Evolutionary conservation across 495 filamentous ascomycete species (phyloP), one percentile per base, ranked within the genome.

Genomic region (Daldinia caldariorum): DNA sequence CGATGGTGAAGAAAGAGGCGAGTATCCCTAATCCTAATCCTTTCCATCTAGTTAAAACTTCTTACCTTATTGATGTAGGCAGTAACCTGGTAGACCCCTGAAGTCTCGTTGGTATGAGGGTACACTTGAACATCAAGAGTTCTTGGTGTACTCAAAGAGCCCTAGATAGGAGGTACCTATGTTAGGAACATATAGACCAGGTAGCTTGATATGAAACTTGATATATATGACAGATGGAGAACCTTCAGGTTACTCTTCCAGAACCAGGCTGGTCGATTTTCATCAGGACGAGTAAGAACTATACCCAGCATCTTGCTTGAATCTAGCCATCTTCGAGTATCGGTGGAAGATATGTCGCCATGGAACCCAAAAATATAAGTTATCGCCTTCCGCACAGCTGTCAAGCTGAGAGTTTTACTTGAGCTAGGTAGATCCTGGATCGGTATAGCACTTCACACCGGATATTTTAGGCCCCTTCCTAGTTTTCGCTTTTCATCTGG

Each of bases 1-100:
- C 34, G 54, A 22, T 29, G 54, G 20, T 14, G 35, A 41, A 13
- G 22, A 57, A 20, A 18, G 26, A 57, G n/a, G 18, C 29, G 29
- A 18, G 12, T 14, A 57, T 38, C 47, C 50, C 26, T 18, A 39
- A 18, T 13, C 16, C 20, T 18, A 31, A 54, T 41, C 6, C 47
- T 31, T 62, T 20, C 58, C 31, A n/a, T 18, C 31, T 20, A 50
- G 43, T 20, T 61, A 10, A 32, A 38, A 50, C 50, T 35, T 10
- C 4, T n/a, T 43, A 38, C 7, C 32, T 6, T 37, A 49, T 43
- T 37, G 29, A 7, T 61, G 3, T 14, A 3, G 26, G 26, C 3
- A 26, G 26, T 26, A 26, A 35, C 34, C 6, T 35, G 34, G 34
- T 35, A 39, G 14, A 35, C 43, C 16, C 47, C 31, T 39, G 20